phyloP scores from a whole-genome alignment of 2,329 filamentous ascomycete genomes.

The Polychaeton citri region DNA sequence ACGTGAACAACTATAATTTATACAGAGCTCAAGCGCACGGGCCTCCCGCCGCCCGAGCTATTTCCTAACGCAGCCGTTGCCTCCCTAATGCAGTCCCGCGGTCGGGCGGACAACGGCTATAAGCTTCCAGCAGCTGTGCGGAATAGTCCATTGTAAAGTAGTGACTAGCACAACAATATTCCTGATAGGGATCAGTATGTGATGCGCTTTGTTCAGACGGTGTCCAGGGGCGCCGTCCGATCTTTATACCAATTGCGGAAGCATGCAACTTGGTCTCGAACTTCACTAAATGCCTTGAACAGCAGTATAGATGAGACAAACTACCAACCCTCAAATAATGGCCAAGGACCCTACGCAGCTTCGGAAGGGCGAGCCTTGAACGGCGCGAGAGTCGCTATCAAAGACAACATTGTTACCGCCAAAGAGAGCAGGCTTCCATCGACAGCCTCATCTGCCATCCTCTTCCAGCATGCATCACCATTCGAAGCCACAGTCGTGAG shows the following conservation, averaged over 20 bases:
- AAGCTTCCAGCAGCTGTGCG: too few relatives aligned
- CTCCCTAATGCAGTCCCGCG: too few relatives aligned
- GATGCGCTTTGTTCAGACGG: neutral
- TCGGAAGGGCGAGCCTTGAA: neutral
- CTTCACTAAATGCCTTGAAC: neutral
- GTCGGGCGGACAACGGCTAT: too few relatives aligned
- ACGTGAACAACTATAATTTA: too few relatives aligned
- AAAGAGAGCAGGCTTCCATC: conserved; percentile 34
- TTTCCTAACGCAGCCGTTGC: too few relatives aligned
- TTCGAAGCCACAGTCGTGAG: conserved; percentile 71
- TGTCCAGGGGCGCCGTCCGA: neutral
- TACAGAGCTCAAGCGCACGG: too few relatives aligned
- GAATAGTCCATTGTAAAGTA: too few relatives aligned
- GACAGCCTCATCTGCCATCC: conserved; percentile 68
- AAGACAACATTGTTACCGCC: conserved; percentile 38
- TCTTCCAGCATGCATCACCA: conserved; percentile 55
- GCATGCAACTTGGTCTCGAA: neutral
- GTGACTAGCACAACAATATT: too few relatives aligned
- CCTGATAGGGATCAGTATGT: too few relatives aligned
- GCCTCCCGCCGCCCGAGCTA: too few relatives aligned
- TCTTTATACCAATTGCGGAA: neutral
- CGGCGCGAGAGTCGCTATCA: conserved; percentile 25
- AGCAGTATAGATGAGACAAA: neutral
- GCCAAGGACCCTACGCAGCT: too few relatives aligned
- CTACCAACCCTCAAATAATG: neutral